phyloP scores from a whole-genome alignment of 1,284 basidiomycete genomes.

The Trichosporon inkin region DNA sequence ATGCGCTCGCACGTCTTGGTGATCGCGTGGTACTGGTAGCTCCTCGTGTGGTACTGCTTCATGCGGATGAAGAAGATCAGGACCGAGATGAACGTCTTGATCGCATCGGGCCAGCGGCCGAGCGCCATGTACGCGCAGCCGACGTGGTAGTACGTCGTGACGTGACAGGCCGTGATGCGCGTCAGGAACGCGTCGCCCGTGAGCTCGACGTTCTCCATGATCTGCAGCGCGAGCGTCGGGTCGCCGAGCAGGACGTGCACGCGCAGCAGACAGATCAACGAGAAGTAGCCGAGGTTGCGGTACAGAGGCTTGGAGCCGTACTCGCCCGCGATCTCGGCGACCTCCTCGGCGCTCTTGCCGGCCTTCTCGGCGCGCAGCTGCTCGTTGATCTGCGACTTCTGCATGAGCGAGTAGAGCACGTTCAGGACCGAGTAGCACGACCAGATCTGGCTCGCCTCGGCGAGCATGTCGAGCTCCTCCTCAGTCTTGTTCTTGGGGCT shows the following conservation, averaged over 20 bases:
- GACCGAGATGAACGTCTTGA: conserved; percentile 85
- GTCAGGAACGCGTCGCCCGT: conserved; percentile 76
- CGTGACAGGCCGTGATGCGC: conserved; percentile 89
- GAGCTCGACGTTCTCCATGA: conserved; percentile 89
- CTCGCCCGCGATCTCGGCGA: conserved; percentile 80
- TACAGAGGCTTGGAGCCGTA: conserved; percentile 87
- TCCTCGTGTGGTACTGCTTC: conserved; percentile 91
- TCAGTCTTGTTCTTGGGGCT: conserved; percentile 80
- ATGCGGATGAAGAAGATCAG: conserved; percentile 89
- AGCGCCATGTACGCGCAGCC: conserved; percentile 96
- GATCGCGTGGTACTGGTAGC: conserved; percentile 98
- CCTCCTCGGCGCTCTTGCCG: conserved; percentile 75
- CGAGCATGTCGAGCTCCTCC: conserved; percentile 78
- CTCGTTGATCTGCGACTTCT: conserved; percentile 93
- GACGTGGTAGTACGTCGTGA: conserved; percentile 78
- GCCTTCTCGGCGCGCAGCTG: conserved; percentile 77
- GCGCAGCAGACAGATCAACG: conserved; percentile 86
- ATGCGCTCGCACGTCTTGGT: conserved; percentile 96
- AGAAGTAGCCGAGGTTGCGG: conserved; percentile 96
- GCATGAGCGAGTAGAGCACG: conserved; percentile 94
- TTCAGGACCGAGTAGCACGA: conserved; percentile 96
- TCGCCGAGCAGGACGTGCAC: conserved; percentile 95
- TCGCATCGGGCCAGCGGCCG: conserved; percentile 88
- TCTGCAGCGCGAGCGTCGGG: conserved; percentile 82
- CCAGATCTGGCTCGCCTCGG: conserved; percentile 78